Evolutionary conservation across 371 early-diverging fungal genomes (phyloP), one percentile per base, ranked within the genome.

Genomic region (Actinomortierella ambigua): DNA sequence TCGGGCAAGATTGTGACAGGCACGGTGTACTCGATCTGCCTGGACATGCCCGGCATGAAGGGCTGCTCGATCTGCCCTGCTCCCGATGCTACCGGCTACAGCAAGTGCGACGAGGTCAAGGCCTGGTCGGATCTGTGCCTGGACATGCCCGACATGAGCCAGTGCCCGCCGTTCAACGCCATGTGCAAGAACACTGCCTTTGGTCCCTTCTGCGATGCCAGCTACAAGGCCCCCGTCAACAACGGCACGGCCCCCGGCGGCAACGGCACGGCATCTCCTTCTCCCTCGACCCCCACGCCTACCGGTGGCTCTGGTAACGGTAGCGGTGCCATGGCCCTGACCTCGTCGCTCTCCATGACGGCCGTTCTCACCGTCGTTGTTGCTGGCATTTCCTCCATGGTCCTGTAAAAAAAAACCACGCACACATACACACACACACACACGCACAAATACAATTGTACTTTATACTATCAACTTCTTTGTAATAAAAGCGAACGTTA

Each of bases 141-240:
- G 41, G 67, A 66, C 28, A 73, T 73, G 73, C 73, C 73, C n/a
- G 63, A 73, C 24, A 73, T 73, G 73, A 46, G 46, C 9, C 63
- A 73, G 55, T 73, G 73, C 55, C 63, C 73, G 20, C 42, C 73
- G 1, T 73, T 24, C 67, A 73, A 66, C 58, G 40, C 57, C 47
- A 73, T 73, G 73, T 73, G 73, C 59, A 63, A 48, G 51, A 56
- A 41, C 54, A 73, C 73, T 28, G 55, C 54, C 23, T 73, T 73
- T 52, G 67, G 59, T 47, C 67, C 73, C 14, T 73, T 73, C 62
- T 73, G 73, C 55, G 39, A 23, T 26, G 20, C n/a, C 4, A 40
- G 23, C n/a, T 73, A 66, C 48, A 53, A 34, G 20, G 50, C 71
- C 29, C 71, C 71, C 39, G 34, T 20, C 34, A 41, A 29, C 44